Conservation (phyloP, 139 green algal species). For the Nannochloris sp. region DNA sequence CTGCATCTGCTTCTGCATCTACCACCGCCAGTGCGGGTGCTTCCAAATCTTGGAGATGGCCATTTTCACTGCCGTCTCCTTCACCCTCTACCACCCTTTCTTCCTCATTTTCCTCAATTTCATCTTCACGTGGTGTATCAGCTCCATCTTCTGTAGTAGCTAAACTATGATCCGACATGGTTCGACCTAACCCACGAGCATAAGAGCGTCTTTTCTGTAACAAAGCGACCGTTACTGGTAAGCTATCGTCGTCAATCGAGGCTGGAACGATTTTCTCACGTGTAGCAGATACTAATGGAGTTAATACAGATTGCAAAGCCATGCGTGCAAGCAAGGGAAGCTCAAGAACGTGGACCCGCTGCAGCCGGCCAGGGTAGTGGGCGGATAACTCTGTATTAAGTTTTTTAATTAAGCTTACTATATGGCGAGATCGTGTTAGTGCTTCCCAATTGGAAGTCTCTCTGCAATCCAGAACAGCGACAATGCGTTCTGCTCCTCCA, state of each 20-base stretch:
- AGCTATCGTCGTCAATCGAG: neutral
- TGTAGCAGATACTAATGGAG: conserved; percentile 21
- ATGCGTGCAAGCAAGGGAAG: conserved; percentile 25
- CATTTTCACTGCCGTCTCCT: neutral
- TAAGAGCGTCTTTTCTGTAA: conserved; percentile 11
- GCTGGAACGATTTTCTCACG: conserved; percentile 20
- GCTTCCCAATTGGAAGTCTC: conserved; percentile 7
- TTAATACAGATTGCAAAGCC: conserved; percentile 18
- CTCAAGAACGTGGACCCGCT: conserved; percentile 36
- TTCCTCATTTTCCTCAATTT: neutral
- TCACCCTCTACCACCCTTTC: neutral
- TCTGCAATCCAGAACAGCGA: conserved; percentile 29
- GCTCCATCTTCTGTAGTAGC: neutral
- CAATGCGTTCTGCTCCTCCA: conserved; percentile 2
- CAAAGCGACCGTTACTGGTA: conserved; percentile 23
- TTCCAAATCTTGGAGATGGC: too few species aligned
- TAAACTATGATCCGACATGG: neutral
- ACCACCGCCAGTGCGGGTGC: neutral
- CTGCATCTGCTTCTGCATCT: neutral
- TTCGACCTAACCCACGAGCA: neutral
- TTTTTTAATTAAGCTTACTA: conserved; percentile 23
- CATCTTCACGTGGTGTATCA: neutral
- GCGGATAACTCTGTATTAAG: conserved; percentile 21
- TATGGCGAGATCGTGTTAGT: conserved; percentile 18
- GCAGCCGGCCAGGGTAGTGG: conserved; percentile 33